Base-by-base conservation (phyloP, 2,329 filamentous ascomycete genomes). In the Colletotrichum siamense region DNA sequence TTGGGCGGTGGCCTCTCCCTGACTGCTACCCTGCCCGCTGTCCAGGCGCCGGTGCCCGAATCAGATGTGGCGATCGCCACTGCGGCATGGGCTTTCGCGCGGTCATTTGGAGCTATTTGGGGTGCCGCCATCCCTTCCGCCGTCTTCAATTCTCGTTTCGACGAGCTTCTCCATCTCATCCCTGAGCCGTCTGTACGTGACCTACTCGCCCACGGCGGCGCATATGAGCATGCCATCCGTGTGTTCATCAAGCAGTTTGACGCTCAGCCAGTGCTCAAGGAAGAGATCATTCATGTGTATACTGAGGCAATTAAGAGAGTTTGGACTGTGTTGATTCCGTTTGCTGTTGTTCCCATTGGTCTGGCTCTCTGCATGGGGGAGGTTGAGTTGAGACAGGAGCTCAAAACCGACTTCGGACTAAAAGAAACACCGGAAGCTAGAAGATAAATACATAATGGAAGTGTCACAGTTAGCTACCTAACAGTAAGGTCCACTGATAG, bases 81-180 rank as follows among this genome's bases (percentile, higher is more conserved):
- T 4, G 81, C 80, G 6, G 83, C 84, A 71, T 84, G 81, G 75
- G 77, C 79, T 6, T 88, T 87, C 76, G 79, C 84, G 71, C 81
- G 86, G 16, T 82, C 79, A 34, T 82, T 87, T n/a, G 86, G 86
- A 1, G 80, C 82, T 34, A 82, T 85, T 8, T 81, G 86, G 52
- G 86, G 86, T n/a, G 82, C 87, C 3, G 81, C 84, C 0, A 81
- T 88, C 10, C 82, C 82, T 4, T 81, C 81, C 0, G 79, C 81
- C 7, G 81, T 86, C 26, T 86, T 86, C 77, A 76, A 79, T 22
- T 77, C 16, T 4, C 66, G 66, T 8, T 26, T 39, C 5, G 63
- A 66, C 18, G 13, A 32, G 39, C 22, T 66, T 24, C 36, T 28
- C 2, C n/a, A 24, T 18, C 13, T 9, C 9, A 30, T 66, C 6